Percentiles rank a stretch among this genome's conserved stretches.
Evolutionary conservation across 805 yeast species (phyloP).

Genomic region (Starmerella tilneyi): DNA sequence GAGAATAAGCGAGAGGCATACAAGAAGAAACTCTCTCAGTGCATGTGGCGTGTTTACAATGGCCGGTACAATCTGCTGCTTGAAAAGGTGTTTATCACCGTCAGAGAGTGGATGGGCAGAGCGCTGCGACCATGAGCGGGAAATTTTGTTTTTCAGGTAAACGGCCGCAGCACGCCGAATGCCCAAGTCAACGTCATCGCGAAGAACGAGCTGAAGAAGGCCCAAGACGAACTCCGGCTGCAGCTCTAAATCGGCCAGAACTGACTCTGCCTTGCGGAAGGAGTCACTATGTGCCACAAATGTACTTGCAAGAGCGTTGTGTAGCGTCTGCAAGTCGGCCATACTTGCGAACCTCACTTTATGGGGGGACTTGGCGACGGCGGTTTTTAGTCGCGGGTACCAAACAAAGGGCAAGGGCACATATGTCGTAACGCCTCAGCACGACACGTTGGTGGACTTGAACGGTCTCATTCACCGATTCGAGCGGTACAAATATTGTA

Average conservation of each 20-base stretch:
- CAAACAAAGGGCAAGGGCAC: too few relatives aligned
- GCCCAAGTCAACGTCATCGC: constrained; percentile 41
- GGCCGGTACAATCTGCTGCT: constrained; percentile 57
- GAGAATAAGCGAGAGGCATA: constrained; percentile 35
- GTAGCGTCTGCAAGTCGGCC: constrained; percentile 58
- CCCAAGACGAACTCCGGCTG: constrained; percentile 71
- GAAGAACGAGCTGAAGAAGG: constrained; percentile 62
- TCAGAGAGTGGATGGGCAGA: constrained; percentile 11
- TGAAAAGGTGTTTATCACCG: constrained; percentile 66
- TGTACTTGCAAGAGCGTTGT: constrained; percentile 71
- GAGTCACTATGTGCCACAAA: constrained; percentile 47
- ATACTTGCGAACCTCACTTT: neutral
- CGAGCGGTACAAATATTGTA: too few relatives aligned
- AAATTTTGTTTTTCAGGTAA: constrained; percentile 66
- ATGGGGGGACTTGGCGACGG: too few relatives aligned
- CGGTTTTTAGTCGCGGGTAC: constrained; percentile 3
- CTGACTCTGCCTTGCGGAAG: constrained; percentile 60
- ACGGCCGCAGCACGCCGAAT: constrained; percentile 68
- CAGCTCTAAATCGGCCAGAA: constrained; percentile 45
- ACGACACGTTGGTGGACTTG: too few relatives aligned
- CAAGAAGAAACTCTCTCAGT: constrained; percentile 36
- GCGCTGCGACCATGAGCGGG: constrained; percentile 47
- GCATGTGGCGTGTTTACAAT: constrained; percentile 41
- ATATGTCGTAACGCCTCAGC: too few relatives aligned
- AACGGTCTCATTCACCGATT: too few relatives aligned